These are phyloP conservation scores for Inonotus hispidus DNA, from an alignment of 1,284 basidiomycete genomes.

Conservation along the genomic window DNA sequence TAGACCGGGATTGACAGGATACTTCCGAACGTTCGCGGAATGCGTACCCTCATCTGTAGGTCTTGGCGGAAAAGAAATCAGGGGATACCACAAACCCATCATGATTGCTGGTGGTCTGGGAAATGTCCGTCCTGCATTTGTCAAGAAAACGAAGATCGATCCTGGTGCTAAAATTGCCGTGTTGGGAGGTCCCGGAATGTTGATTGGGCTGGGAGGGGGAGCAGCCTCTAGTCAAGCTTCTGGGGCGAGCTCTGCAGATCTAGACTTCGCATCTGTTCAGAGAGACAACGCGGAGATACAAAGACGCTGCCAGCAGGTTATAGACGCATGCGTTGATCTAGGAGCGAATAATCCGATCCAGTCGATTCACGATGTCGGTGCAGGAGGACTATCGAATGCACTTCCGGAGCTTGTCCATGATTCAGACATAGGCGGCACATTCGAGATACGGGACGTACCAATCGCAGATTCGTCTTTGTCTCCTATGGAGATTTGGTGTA, in stretches of 20 bases:
- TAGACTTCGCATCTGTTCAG: slow-evolving; percentile 98
- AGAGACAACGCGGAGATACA: slow-evolving; percentile 99
- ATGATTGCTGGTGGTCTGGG: slow-evolving; percentile 99
- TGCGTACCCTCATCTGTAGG: slow-evolving; percentile 46
- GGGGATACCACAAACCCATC: slow-evolving; percentile 99
- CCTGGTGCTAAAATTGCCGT: slow-evolving; percentile 87
- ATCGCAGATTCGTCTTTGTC: slow-evolving; percentile 93
- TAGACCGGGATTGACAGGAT: slow-evolving; percentile 79
- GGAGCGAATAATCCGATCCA: slow-evolving; percentile 78
- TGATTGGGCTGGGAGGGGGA: slow-evolving; percentile 96
- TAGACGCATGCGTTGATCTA: slow-evolving; percentile 80
- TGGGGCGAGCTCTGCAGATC: slow-evolving; percentile 81
- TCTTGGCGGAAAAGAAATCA: slow-evolving; percentile 51
- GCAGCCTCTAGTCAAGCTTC: slow-evolving; percentile 92
- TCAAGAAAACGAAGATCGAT: slow-evolving; percentile 70
- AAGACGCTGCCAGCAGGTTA: slow-evolving; percentile 94
- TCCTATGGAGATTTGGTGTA: slow-evolving; percentile 99
- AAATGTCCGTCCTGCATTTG: slow-evolving; percentile 81
- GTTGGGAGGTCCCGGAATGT: slow-evolving; percentile 93
- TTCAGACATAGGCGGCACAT: slow-evolving; percentile 83
- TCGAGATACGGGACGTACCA: slow-evolving; percentile 92
- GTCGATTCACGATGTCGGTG: slow-evolving; percentile 98
- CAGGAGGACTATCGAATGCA: slow-evolving; percentile 95
- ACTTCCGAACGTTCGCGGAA: slow-evolving; percentile 88
- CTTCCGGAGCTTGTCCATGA: slow-evolving; percentile 97